Base-by-base conservation (phyloP, 2,329 filamentous ascomycete genomes). In the Clathrospora elynae region DNA sequence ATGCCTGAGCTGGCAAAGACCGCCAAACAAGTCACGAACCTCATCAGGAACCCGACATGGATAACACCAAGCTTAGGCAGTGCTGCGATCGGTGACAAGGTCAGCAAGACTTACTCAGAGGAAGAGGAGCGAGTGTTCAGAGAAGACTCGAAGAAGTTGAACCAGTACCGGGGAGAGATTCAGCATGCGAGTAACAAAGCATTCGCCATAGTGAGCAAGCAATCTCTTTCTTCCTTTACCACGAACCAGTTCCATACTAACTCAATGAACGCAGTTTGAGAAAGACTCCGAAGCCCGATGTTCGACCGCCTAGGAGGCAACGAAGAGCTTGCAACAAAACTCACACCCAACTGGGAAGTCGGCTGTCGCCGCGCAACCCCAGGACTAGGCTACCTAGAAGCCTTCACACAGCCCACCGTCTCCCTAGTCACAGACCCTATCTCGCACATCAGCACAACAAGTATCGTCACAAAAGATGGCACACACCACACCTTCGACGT, bases 331-430 rank as follows among this genome's bases (percentile, higher is more conserved):
- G 51, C 44, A 14, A 46, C 51, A 12, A 57, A 53, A 44, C 42
- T 61, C n/a, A 61, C 57, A 20, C 58, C 56, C 6, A 61, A 58
- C 12, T 57, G 51, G 53, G 48, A 57, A 31, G 42, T 59, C 5
- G 55, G 58, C 16, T 60, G 66, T 41, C 59, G 73, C 6, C 43
- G 73, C 29, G 64, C 75, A 31, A 75, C 72, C 0, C 73, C 73
- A 2, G 75, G 75, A 1, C 74, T 75, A 43, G 73, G 73, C 5
- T 78, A 78, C 47, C 73, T 78, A 61, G 54, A 68, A 38, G 73
- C 74, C 0, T 73, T 78, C 42, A 68, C 75, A 35, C 64, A 75
- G 46, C 58, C 66, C 14, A 78, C 78, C 33, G 73, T 76, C 3
- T 13, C 16, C 5, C 18, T 4, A 10, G 13, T 8, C 6, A 8